phyloP scores from a whole-genome alignment of 2,329 filamentous ascomycete species.

The Trichoderma endophyticum region DNA sequence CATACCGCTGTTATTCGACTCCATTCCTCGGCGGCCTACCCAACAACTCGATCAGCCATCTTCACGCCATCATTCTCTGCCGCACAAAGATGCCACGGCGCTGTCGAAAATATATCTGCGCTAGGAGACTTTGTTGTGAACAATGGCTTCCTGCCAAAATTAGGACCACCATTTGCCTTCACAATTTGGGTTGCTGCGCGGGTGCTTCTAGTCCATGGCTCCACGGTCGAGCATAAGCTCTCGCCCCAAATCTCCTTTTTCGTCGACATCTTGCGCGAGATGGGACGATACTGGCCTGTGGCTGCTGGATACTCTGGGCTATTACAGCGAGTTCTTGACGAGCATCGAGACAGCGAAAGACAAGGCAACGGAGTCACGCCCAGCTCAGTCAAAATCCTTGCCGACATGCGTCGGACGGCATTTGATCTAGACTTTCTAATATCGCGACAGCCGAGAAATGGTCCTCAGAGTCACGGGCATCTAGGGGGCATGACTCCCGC shows the following conservation, averaged over 20 bases:
- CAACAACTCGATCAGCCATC: constrained; percentile 80
- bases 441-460: constrained; percentile 67
- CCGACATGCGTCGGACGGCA: constrained; percentile 87
- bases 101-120: constrained; percentile 77
- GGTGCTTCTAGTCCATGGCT: constrained; percentile 82
- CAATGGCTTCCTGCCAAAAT: constrained; percentile 70
- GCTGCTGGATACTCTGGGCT: constrained; percentile 77
- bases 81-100: constrained; percentile 75
- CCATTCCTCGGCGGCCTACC: constrained; percentile 89
- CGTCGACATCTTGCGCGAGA: constrained; percentile 74
- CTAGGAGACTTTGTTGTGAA: constrained; percentile 75
- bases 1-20: constrained; percentile 86
- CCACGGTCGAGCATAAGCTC: constrained; percentile 80
- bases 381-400: constrained; percentile 78
- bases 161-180: constrained; percentile 89
- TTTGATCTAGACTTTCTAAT: constrained; percentile 90
- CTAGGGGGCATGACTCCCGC: constrained; percentile 56
- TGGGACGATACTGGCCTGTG: constrained; percentile 83
- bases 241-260: constrained; percentile 78
- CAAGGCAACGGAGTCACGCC: constrained; percentile 74
- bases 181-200: constrained; percentile 89
- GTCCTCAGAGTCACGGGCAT: constrained; percentile 40
- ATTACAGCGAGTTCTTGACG: constrained; percentile 78
- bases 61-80: constrained; percentile 88
- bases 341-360: constrained; percentile 75